Conservation (phyloP, 371 early-diverging fungal species). For the Mortierella sp. region DNA sequence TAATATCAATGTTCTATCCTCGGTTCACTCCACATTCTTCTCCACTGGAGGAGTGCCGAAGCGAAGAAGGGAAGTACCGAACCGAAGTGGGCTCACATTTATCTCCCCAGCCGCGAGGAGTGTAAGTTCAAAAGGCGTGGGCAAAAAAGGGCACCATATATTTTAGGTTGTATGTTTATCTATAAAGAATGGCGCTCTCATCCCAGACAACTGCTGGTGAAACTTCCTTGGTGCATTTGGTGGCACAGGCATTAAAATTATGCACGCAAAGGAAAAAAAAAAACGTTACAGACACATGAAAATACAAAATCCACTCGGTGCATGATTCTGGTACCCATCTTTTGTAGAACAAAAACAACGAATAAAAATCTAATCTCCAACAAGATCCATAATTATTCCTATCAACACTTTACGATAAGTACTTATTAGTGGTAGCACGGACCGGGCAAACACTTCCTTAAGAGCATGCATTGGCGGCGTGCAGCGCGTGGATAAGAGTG, state of each 20-base stretch:
- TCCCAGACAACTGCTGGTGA: background rate
- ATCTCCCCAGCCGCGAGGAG: background rate
- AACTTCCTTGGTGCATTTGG: background rate
- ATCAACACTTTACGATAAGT: background rate
- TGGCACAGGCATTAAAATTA: background rate
- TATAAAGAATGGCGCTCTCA: background rate
- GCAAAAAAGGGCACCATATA: no score
- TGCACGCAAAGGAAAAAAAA: background rate
- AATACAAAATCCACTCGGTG: background rate
- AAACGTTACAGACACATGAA: background rate
- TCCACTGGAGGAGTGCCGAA: constrained; percentile 5
- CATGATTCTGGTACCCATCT: background rate
- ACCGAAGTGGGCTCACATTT: constrained; percentile 6
- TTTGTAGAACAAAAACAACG: no score
- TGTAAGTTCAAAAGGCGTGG: no score
- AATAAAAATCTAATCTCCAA: no score
- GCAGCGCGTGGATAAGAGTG: background rate
- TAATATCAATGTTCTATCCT: background rate
- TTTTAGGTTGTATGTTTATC: no score
- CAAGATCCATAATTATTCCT: background rate
- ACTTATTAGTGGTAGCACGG: background rate
- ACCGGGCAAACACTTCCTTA: background rate
- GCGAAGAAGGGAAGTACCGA: background rate
- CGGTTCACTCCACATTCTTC: constrained; percentile 18
- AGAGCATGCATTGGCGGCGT: background rate